Evolutionary conservation across 139 green algal species (phyloP).

Genomic region (Helicosporidium sp.): DNA sequence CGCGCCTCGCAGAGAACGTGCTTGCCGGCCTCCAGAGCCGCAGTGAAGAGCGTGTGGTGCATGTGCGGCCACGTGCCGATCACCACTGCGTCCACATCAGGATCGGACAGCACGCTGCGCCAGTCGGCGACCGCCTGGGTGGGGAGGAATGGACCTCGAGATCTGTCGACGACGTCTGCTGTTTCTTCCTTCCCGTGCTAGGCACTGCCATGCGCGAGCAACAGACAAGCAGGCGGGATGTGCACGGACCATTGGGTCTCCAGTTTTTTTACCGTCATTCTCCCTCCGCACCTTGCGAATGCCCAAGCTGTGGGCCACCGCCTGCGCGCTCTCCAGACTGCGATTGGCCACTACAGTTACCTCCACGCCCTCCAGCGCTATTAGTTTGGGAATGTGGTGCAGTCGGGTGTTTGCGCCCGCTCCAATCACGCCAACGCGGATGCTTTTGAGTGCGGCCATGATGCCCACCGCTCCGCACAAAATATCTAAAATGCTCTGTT

Average conservation of each 20-base stretch:
- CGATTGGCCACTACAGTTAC: slow-evolving; percentile 11
- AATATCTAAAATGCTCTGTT: too few relatives aligned
- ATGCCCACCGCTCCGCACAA: too few relatives aligned
- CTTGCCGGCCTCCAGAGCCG: slow-evolving; percentile 14
- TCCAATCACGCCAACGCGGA: slow-evolving; percentile 5
- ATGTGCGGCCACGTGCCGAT: slow-evolving; percentile 23
- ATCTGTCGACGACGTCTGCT: background rate
- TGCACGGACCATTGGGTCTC: too few relatives aligned
- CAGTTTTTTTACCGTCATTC: too few relatives aligned
- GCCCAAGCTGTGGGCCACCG: slow-evolving; percentile 3
- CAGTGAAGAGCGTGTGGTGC: slow-evolving; percentile 6
- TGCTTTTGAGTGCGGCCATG: too few relatives aligned
- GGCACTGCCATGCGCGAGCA: too few relatives aligned
- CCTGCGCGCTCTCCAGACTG: background rate
- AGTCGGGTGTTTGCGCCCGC: slow-evolving; percentile 14
- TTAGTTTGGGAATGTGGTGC: slow-evolving; percentile 18
- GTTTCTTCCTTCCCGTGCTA: too few relatives aligned
- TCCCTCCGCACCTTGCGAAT: slow-evolving; percentile 2
- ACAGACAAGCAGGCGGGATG: background rate
- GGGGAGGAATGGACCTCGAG: background rate
- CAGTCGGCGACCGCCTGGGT: slow-evolving; percentile 6
- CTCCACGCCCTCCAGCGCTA: slow-evolving; percentile 8
- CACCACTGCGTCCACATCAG: slow-evolving; percentile 11
- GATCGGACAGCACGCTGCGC: slow-evolving; percentile 7
- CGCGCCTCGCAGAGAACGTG: slow-evolving; percentile 23